A percentile compares a stretch with the other conserved stretches of the same genome.
phyloP scores from a whole-genome alignment of 768 basidiomycete species.

The Suillus occidentalis region DNA sequence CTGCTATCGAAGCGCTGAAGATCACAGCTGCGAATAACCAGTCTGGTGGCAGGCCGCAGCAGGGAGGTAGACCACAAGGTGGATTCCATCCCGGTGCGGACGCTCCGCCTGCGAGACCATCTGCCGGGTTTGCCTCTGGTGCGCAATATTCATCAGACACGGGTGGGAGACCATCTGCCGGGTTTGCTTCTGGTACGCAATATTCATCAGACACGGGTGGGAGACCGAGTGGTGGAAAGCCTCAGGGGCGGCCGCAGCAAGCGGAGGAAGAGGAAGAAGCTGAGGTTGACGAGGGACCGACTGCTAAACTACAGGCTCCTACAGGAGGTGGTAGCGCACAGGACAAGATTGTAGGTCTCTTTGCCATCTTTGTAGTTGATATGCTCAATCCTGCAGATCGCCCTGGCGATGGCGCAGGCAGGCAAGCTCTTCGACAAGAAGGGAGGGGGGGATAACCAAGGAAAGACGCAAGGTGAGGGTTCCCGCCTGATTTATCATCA shows the following conservation, averaged over 20 bases:
- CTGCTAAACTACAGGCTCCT: slow-evolving; percentile 8
- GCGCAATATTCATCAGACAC: neutral
- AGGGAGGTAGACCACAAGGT: slow-evolving; percentile 6
- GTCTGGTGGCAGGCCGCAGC: neutral
- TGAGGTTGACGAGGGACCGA: slow-evolving; percentile 13
- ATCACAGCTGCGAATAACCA: slow-evolving; percentile 20
- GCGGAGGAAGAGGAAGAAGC: neutral
- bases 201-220: neutral
- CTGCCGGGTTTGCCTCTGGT: slow-evolving; percentile 20
- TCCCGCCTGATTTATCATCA: neutral
- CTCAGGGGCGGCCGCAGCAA: neutral
- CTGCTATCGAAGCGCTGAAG: slow-evolving; percentile 33
- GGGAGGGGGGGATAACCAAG: slow-evolving; percentile 17
- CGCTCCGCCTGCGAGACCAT: neutral
- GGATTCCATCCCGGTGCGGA: neutral
- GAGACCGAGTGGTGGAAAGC: slow-evolving; percentile 7
- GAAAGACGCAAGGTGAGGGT: slow-evolving; percentile 28
- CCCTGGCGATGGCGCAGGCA: slow-evolving; percentile 32
- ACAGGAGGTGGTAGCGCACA: slow-evolving; percentile 23
- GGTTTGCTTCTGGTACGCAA: slow-evolving; percentile 20
- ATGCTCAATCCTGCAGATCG: slow-evolving; percentile 18
- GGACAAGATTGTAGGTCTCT: slow-evolving; percentile 28
- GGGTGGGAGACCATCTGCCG: slow-evolving; percentile 6
- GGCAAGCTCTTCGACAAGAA: slow-evolving; percentile 35
- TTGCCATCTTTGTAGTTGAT: neutral